Base-by-base conservation (phyloP, 768 basidiomycete species). In the Lentinula sp. region DNA sequence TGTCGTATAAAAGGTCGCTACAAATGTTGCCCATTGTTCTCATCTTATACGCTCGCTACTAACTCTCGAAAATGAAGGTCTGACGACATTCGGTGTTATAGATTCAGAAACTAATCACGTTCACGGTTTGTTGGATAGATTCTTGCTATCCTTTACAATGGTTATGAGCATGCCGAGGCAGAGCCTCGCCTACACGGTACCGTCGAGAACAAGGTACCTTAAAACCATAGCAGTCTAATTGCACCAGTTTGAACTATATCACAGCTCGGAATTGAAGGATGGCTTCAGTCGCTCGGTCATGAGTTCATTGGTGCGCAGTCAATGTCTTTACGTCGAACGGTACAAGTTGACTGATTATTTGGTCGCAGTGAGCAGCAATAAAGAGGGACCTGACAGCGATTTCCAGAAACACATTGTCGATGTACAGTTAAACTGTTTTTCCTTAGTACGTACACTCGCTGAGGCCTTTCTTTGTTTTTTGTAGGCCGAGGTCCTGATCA, bases 321-420 rank as follows among this genome's bases (percentile, higher is more conserved):
- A 28, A 36, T 39, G 15, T 3, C 28, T 3, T 28, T 3, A 23
- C 23, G 23, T 28, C 28, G 28, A 3, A 3, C 28, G 28, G 28
- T 28, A 3, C 0, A 28, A 28, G 28, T 28, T 48, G 35, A 12
- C 45, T 36, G 50, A 60, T 59, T 13, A 13, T 42, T 4, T 49
- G 18, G 20, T 42, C 50, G 23, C 10, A 63, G 62, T 59, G 2
- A 59, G 57, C 57, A 86, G 85, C 73, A 84, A 83, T 78, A 94
- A 94, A 73, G 93, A 94, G 70, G 93, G 92, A 32, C 76, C 87
- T 7, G 81, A 87, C 71, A 90, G 87, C 59, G 86, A 82, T 66
- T 92, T 94, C 78, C 85, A 91, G 71, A 92, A 90, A 72, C 82
- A 94, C 72, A 81, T 94, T 59, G 81, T 81, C 51, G 90, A 91